These are phyloP conservation scores for Piromyces sp. DNA, from an alignment of 192 early-diverging fungal species.

Conservation along the genomic window DNA sequence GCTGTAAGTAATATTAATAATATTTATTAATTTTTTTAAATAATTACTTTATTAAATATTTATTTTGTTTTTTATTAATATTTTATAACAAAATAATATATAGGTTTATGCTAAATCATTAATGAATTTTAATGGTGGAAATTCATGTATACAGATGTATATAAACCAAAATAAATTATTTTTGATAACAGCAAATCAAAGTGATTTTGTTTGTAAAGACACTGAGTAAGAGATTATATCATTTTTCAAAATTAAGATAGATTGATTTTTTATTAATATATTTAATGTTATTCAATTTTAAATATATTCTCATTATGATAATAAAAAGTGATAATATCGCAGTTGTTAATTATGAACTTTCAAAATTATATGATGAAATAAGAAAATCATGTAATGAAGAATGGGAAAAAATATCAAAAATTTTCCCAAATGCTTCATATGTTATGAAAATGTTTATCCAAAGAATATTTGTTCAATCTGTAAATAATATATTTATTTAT, in stretches of 20 bases:
- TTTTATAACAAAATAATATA: conserved; percentile 3
- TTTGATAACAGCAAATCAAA: conserved; percentile 27
- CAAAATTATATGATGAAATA: conserved; percentile 70
- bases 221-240: neutral
- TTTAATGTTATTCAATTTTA: no score
- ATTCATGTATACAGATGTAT: conserved; percentile 81
- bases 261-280: no score
- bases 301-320: no score
- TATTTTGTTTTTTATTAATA: neutral
- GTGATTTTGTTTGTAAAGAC: neutral
- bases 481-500: no score
- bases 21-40: no score
- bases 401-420: conserved; percentile 77
- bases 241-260: no score
- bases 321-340: conserved; percentile 1
- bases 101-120: conserved; percentile 75
- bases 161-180: conserved; percentile 97
- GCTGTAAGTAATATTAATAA: conserved; percentile 25
- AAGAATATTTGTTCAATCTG: conserved; percentile 89
- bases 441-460: conserved; percentile 89
- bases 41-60: neutral
- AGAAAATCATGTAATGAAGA: conserved; percentile 64
- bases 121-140: conserved; percentile 88
- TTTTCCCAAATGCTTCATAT: conserved; percentile 77
- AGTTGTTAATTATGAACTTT: conserved; percentile 47